phyloP scores from a whole-genome alignment of 2,329 filamentous ascomycete genomes.

The Periglandula ipomoeae region DNA sequence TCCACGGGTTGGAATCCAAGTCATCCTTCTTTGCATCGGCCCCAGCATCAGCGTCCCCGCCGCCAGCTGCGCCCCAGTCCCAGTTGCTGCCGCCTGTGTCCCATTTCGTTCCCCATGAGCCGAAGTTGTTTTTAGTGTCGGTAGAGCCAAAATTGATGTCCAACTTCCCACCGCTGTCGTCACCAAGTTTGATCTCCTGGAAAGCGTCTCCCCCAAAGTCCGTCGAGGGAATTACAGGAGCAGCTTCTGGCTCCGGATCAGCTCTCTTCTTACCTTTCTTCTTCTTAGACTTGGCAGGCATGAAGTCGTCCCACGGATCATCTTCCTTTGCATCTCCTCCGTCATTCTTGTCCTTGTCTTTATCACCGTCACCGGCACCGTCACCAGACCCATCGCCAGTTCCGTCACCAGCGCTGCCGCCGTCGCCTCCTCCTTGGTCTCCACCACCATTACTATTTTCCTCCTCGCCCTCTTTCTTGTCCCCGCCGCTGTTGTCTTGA shows the following conservation, averaged over 20 bases:
- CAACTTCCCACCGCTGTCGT: constrained; percentile 48
- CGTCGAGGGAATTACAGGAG: constrained; percentile 18
- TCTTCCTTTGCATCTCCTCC: constrained; percentile 28
- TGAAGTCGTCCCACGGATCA: constrained; percentile 23
- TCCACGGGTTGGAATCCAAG: constrained; percentile 40
- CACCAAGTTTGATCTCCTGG: constrained; percentile 57
- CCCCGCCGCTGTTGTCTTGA: constrained; percentile 7
- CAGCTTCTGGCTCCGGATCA: constrained; percentile 18
- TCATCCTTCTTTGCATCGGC: constrained; percentile 32
- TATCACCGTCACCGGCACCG: constrained; percentile 4
- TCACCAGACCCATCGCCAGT: constrained; percentile 4
- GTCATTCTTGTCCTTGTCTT: constrained; percentile 21
- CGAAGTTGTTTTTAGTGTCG: constrained; percentile 37
- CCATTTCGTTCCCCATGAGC: constrained; percentile 54
- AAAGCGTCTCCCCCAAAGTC: constrained; percentile 45
- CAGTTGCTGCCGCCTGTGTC: constrained; percentile 39
- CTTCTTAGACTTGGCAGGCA: constrained; percentile 27
- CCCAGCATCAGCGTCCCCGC: constrained; percentile 17
- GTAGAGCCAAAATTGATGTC: constrained; percentile 45
- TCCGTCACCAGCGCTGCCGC: constrained; percentile 4
- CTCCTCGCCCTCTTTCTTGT: constrained; percentile 4
- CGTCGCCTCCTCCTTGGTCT: constrained; percentile 4
- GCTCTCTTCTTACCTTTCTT: constrained; percentile 25
- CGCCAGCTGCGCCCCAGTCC: constrained; percentile 28
- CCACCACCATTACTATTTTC: constrained; percentile 9